Base-by-base conservation (phyloP, 768 basidiomycete species). In the Sarcodon sp. region DNA sequence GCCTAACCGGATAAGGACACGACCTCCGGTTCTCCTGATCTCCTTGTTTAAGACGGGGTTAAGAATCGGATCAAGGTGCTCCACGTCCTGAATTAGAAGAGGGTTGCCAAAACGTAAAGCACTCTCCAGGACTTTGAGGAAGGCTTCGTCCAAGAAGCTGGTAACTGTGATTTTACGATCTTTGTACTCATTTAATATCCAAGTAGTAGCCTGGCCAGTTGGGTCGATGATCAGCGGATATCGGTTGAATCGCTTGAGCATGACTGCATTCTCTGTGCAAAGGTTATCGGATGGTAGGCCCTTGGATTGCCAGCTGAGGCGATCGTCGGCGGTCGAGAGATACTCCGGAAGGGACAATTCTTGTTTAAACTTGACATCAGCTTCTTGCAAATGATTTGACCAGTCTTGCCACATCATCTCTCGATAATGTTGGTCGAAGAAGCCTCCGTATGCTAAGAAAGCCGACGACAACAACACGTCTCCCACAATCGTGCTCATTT, bases 81-180 rank as follows among this genome's bases (percentile, higher is more conserved):
- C 96, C 38, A 98, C 96, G 54, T 99, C 94, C 62, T 98, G 92
- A 51, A 99, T 97, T 45, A 99, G 77, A 8, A 99, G 72, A 0
- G 96, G 92, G 55, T 96, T 98, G 31, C 96, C 96, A 61, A 99
- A 99, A 39, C 96, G 92, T 49, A 99, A 76, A n/a, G 96, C 94
- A 55, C 89, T 93, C 66, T 99, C 96, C 55, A 99, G 69, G 39
- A 96, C 92, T 66, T 99, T 99, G 58, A 98, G 75, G 84, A 99
- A 98, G 0, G 94, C 87, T 61, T 96, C 93, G 59, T 99, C 94
- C 52, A 98, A 70, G 84, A 98, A 99, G 61, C 93, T 97, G 2
- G 96, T 99, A 49, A 96, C 87, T 1, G 92, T 89, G 59, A 99
- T 94, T 71, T 98, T 98, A 56, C 91, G 82, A 44, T 96, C 88